Evolutionary conservation across 169 alveolate species (phyloP), one percentile per base, ranked within the genome.

Genomic region (Blepharisma undulans): DNA sequence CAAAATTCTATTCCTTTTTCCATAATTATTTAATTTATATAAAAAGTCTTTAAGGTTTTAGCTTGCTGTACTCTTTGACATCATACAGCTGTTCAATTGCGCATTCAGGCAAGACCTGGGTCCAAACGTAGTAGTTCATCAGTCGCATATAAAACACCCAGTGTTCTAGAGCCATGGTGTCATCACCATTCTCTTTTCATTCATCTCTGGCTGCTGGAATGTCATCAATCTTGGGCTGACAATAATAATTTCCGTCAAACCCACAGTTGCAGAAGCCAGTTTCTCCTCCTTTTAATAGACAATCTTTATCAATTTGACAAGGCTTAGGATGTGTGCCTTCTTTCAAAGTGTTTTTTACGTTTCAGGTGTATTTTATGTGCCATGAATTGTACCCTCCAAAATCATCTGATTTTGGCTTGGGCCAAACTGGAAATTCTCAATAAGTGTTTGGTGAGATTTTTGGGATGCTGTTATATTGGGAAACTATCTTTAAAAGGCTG

Each of bases 231-330:
- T 30, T n/a, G 7, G 87, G 87, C 10, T 27, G 29, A n/a, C 87
- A 79, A 33, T 79, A 79, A 76, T 79, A 79, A 18, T 33, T 79
- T 32, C 87, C 87, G 18, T 79, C 66, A n/a, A 79, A 79, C 48
- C 87, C 87, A 21, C 87, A 79, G 30, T n/a, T 29, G 34, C 87
- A 79, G 30, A 3, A 32, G 30, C 71, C 61, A n/a, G 0, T 10
- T 32, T 2, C 2, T n/a, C 87, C 87, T 8, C 0, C 18, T 30
- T 4, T 79, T 27, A 33, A 12, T 32, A 2, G 16, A 21, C 87
- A 79, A 33, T 79, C 87, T 4, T 79, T 79, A 29, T 79, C 87
- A 5, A n/a, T 10, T 30, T 79, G 61, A 6, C 87, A 79, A 33
- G 34, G 71, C 61, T 79, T 79, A 79, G 87, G 87, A 33, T 79